These are phyloP conservation scores for Hypoxylon fragiforme DNA, from an alignment of 495 filamentous ascomycete species.

Conservation along the genomic window DNA sequence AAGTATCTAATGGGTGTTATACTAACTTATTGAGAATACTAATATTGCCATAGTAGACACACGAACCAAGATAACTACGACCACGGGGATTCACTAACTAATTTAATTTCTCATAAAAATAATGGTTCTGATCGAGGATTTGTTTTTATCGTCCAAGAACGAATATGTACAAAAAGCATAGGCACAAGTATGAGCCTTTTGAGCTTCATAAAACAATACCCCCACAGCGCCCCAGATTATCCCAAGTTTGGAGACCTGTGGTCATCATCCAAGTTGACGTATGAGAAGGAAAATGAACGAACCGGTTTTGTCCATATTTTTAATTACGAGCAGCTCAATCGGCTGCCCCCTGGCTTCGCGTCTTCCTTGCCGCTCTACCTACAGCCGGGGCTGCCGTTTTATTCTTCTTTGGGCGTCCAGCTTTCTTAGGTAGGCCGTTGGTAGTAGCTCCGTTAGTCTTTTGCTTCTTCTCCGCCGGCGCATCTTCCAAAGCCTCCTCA, in stretches of 20 bases:
- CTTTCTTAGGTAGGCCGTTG: slow-evolving; percentile 37
- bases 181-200: too few relatives aligned
- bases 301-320: slow-evolving; percentile 3
- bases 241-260: not conserved
- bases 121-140: too few relatives aligned
- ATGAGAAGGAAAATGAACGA: slow-evolving; percentile 11
- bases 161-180: too few relatives aligned
- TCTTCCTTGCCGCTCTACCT: slow-evolving; percentile 47
- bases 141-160: too few relatives aligned
- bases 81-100: too few relatives aligned
- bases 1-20: too few relatives aligned
- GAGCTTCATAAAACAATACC: not conserved
- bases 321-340: slow-evolving; percentile 19
- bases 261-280: slow-evolving; percentile 5
- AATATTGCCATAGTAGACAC: too few relatives aligned
- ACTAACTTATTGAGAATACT: too few relatives aligned
- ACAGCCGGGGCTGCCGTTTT: slow-evolving; percentile 37
- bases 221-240: slow-evolving; percentile 7
- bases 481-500: slow-evolving; percentile 16
- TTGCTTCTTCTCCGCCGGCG: slow-evolving; percentile 39
- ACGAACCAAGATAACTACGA: too few relatives aligned
- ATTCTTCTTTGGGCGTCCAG: slow-evolving; percentile 45
- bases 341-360: slow-evolving; percentile 49
- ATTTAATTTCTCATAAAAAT: too few relatives aligned
- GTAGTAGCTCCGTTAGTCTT: slow-evolving; percentile 38